Percentiles rank a stretch among this genome's conserved stretches.
phyloP scores from a whole-genome alignment of 2,329 filamentous ascomycete genomes.

The Pestalotiopsis sp. region DNA sequence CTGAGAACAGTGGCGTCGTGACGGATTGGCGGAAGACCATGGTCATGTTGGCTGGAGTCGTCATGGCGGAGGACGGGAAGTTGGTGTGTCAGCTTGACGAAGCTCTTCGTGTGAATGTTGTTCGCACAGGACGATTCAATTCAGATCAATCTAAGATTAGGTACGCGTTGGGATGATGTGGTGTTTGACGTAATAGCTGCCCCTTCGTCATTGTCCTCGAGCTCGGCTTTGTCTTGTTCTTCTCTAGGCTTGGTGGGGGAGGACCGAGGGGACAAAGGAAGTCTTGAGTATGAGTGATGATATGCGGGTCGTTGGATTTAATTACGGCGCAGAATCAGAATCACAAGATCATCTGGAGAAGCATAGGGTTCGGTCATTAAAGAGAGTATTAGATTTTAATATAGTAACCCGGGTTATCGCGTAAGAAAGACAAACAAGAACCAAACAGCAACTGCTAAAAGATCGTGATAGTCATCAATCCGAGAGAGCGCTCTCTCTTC shows the following conservation, averaged over 20 bases:
- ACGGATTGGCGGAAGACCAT: slow-evolving; percentile 58
- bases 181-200: neutral
- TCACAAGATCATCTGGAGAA: no score
- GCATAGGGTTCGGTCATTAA: no score
- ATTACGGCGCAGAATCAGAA: no score
- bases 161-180: neutral
- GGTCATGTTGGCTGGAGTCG: slow-evolving; percentile 36
- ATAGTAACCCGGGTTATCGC: neutral
- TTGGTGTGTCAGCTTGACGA: neutral
- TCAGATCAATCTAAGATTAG: neutral
- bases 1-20: slow-evolving; percentile 60
- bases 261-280: no score
- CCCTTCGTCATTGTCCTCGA: neutral
- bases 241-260: neutral
- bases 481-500: neutral
- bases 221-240: neutral
- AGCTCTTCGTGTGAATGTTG: no score
- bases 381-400: neutral
- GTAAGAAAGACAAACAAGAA: neutral
- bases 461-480: neutral
- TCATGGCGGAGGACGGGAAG: neutral
- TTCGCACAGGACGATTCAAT: no score
- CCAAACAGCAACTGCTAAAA: neutral
- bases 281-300: no score
- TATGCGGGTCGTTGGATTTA: no score